These are phyloP conservation scores for Alternaria panax DNA, from an alignment of 2,329 filamentous ascomycete species.

Conservation along the genomic window DNA sequence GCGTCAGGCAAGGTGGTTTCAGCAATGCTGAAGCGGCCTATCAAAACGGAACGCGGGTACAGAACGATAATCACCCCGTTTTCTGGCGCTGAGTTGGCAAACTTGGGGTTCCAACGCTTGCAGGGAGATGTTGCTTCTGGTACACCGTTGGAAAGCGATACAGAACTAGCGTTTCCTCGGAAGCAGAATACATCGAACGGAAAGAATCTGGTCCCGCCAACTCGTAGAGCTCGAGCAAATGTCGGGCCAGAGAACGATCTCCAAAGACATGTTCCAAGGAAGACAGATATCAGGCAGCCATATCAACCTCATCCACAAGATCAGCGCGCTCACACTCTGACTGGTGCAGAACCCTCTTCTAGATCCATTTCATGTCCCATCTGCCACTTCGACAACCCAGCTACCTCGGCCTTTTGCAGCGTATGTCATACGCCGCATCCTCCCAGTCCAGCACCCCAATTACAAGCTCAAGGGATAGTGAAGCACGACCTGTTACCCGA, in stretches of 20 bases:
- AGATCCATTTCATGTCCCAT: neutral
- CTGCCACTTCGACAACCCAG: neutral
- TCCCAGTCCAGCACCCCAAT: neutral
- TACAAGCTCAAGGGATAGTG: neutral
- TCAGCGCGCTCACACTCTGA: neutral
- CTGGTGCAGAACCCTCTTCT: neutral
- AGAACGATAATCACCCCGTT: neutral
- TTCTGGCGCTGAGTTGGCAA: neutral
- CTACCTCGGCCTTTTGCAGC: neutral
- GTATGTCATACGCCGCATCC: neutral
- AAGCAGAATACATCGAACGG: neutral
- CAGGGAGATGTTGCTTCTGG: neutral
- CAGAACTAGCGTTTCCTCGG: neutral
- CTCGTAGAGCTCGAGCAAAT: neutral
- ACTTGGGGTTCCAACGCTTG: neutral
- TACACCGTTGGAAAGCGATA: neutral
- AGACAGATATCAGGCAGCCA: neutral
- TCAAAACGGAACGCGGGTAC: rapidly evolving
- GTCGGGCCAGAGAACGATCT: neutral
- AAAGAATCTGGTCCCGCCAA: no score
- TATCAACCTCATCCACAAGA: neutral
- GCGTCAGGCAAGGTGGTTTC: neutral
- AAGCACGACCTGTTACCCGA: neutral
- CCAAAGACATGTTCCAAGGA: neutral
- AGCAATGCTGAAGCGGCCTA: neutral